Evolutionary conservation across 805 yeast species (phyloP), one percentile per base, ranked within the genome.

Genomic region (Candida succiphila): DNA sequence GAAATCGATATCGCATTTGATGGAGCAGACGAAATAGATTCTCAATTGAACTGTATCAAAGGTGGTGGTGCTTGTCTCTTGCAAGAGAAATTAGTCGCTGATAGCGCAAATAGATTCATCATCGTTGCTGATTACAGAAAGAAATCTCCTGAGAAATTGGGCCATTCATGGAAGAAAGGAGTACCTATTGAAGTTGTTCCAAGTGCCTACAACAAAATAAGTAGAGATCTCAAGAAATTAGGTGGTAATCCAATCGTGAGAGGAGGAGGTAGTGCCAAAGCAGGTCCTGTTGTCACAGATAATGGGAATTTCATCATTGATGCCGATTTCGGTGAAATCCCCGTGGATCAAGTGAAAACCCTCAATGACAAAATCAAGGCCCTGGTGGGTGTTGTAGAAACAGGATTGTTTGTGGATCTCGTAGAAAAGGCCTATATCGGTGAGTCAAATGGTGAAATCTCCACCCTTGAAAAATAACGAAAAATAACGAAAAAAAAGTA

Each of bases 51-150:
- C 52, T 77, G 88, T 48, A 92, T 92, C 55, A 92, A 92, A 61
- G 99, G 99, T 44, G 99, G 99, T 31, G 99, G 99, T 27, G 99
- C 96, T 2, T 92, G 99, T 58, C 66, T 87, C 41, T 80, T 92
- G 62, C 98, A 89, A 62, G 99, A 92, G 57, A 92, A 92, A 61
- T 67, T 92, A 34, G 95, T 92, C 12, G 95, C 96, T 14, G 69
- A 74, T 36, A 75, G 85, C 40, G 76, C 96, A 3, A 63, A 71
- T 37, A 72, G 70, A 46, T 87, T 89, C 51, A 65, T 92, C 19
- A 69, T 89, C 16, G 96, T 92, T 33, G 98, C 97, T 2, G 98
- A 92, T 58, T 80, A 75, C 54, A 69, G 96, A 51, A 92, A 92
- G 61, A 78, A 75, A 50, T 76, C 94, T 16, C 67, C 73, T 17